Evolutionary conservation across 257 asterid species (phyloP).

Genomic region (Euphrasia confusa): DNA sequence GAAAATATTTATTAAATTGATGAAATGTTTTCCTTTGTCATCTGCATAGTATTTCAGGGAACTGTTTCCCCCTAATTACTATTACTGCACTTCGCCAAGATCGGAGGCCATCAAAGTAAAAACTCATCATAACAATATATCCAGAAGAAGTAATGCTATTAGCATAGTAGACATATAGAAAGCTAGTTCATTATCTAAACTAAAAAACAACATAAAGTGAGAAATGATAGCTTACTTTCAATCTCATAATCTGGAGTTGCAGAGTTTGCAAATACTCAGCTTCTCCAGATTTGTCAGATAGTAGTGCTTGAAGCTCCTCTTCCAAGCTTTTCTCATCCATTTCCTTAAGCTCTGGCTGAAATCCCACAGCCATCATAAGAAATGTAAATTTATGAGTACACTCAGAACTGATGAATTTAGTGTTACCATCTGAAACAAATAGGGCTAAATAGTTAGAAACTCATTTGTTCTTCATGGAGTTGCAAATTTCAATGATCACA

Average conservation of each 20-base stretch:
- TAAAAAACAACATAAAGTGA: conserved; percentile 16
- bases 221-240: conserved; percentile 47
- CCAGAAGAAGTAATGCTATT: conserved; percentile 1
- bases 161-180: not conserved
- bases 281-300: conserved; percentile 70
- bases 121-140: not conserved
- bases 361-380: conserved; percentile 23
- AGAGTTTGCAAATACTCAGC: conserved; percentile 65
- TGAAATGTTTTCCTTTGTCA: not conserved
- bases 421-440: conserved; percentile 10
- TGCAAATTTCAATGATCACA: conserved; percentile 10
- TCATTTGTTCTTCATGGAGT: not conserved
- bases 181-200: conserved; percentile 4
- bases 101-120: conserved; percentile 8
- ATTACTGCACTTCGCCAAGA: conserved; percentile 10
- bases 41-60: not conserved
- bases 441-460: conserved; percentile 4
- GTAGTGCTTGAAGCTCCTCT: conserved; percentile 67
- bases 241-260: conserved; percentile 57
- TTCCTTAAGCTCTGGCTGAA: conserved; percentile 60
- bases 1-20: conserved; percentile 13
- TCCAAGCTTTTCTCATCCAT: conserved; percentile 54
- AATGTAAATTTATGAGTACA: conserved; percentile 5
- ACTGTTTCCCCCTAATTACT: conserved; percentile 19
- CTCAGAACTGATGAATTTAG: conserved; percentile 4